Conservation (phyloP, 345 rosid genomes). For the Ceriops decandra region DNA sequence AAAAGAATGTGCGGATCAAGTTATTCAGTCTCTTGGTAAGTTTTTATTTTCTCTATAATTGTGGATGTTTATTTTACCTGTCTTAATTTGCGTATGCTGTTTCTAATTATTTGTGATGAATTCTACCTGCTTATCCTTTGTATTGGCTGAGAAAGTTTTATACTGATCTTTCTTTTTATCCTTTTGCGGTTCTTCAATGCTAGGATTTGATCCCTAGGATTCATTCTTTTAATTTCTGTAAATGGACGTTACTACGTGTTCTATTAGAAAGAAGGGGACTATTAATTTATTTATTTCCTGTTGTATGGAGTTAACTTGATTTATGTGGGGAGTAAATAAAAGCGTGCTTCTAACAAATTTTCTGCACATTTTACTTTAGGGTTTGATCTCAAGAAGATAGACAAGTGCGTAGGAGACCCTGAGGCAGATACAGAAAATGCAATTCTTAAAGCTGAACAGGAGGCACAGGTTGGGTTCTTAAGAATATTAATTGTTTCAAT, state of each 20-base stretch:
- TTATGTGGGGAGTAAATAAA: not conserved
- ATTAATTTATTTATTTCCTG: too few relatives aligned
- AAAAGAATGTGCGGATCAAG: conserved; percentile 57
- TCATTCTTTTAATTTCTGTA: too few relatives aligned
- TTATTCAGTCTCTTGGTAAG: conserved; percentile 58
- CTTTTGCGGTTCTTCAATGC: too few relatives aligned
- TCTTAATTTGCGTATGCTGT: not conserved
- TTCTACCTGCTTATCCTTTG: too few relatives aligned
- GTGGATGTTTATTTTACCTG: not conserved
- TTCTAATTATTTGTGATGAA: too few relatives aligned
- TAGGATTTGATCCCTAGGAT: too few relatives aligned
- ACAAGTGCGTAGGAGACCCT: conserved; percentile 70
- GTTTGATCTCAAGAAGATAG: conserved; percentile 66
- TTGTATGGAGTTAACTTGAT: not conserved
- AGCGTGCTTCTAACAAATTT: not conserved
- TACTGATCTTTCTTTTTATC: too few relatives aligned
- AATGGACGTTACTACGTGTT: too few relatives aligned
- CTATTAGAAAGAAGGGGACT: too few relatives aligned
- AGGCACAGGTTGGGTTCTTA: conserved; percentile 55
- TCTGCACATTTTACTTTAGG: conserved; percentile 31
- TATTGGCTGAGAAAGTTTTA: too few relatives aligned
- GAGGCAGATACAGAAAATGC: conserved; percentile 65
- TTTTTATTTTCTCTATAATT: not conserved
- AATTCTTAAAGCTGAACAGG: conserved; percentile 80
- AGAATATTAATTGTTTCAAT: conserved; percentile 1